These are phyloP conservation scores for Macrocybe sp. DNA, from an alignment of 1,284 basidiomycete species.

Conservation along the genomic window DNA sequence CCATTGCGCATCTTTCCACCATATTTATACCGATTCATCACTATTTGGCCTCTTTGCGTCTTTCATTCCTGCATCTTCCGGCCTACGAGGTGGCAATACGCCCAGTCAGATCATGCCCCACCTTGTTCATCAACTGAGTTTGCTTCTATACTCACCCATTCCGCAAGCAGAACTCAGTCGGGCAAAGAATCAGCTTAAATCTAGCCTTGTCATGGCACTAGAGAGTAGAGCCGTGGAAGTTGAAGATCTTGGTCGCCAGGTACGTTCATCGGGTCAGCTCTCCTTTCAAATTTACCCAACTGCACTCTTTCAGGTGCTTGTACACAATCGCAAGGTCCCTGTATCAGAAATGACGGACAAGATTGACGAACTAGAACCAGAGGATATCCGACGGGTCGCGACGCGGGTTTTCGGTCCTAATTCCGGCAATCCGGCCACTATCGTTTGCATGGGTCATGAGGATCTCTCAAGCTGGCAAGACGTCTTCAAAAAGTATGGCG, in stretches of 20 bases:
- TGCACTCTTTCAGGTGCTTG: constrained; percentile 60
- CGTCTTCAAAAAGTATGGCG: constrained; percentile 64
- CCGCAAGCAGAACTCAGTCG: constrained; percentile 70
- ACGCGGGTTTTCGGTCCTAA: constrained; percentile 64
- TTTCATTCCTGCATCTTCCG: constrained; percentile 71
- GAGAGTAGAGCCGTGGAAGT: constrained; percentile 91
- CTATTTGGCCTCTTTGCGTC: constrained; percentile 92
- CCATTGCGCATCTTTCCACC: constrained; percentile 97
- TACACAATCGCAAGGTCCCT: constrained; percentile 86
- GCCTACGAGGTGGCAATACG: constrained; percentile 52
- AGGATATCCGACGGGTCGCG: constrained; percentile 72
- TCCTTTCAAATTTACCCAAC: constrained; percentile 4
- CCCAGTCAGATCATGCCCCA: constrained; percentile 77
- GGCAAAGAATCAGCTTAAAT: constrained; percentile 96
- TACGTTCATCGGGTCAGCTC: constrained; percentile 22
- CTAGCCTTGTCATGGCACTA: constrained; percentile 91
- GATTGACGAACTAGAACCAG: constrained; percentile 79
- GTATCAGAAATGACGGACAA: constrained; percentile 90
- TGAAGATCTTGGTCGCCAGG: constrained; percentile 84
- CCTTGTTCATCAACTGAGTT: constrained; percentile 79
- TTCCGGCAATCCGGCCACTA: constrained; percentile 57
- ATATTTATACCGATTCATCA: constrained; percentile 94
- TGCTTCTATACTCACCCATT: constrained; percentile 66
- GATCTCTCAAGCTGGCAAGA: constrained; percentile 59
- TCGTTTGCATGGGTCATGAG: constrained; percentile 72